Base-by-base conservation (phyloP, 2,329 filamentous ascomycete species). In the Fusarium lateritium region DNA sequence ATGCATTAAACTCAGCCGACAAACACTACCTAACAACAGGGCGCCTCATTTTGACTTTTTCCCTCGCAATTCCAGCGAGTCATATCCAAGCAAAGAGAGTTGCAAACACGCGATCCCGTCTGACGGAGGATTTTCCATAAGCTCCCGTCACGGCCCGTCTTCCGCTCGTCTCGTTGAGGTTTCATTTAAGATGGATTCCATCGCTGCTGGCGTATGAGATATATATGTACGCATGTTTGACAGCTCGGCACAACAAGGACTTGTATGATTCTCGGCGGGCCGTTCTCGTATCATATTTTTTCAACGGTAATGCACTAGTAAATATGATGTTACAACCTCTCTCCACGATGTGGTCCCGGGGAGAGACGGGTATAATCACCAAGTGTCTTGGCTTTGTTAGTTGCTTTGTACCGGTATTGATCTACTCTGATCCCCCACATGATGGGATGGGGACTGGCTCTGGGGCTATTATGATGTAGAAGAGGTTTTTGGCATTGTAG, bases 71-170 rank as follows among this genome's bases (percentile, higher is more conserved):
- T 56, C 34, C 21, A 31, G 36, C 36, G 49, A 51, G 46, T n/a
- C 46, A 50, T 21, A n/a, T 31, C 22, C 28, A 26, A 38, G 34
- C 21, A 19, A 31, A 26, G 42, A 44, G 51, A 50, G 26, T 38
- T 40, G 42, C 36, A 44, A 33, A 34, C 50, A 46, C 28, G 17
- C 28, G 24, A 24, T 31, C 40, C 42, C 33, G 49, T 46, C 43
- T 36, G 49, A 49, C 60, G 38, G 53, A 38, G 38, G 24, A n/a
- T 39, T 40, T 21, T 19, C 36, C 46, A 26, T 31, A 64, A 64
- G 59, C 60, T 65, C 60, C 62, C 62, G 62, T 43, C 24, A 44
- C 63, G 63, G 63, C 38, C 63, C 63, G 61, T 66, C 61, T 51
- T 66, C 54, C 57, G 56, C 46, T 28, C 45, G 40, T 52, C 33